Evolutionary conservation across 140 eudicot species (phyloP).

Genomic region (Bidens hawaiensis): DNA sequence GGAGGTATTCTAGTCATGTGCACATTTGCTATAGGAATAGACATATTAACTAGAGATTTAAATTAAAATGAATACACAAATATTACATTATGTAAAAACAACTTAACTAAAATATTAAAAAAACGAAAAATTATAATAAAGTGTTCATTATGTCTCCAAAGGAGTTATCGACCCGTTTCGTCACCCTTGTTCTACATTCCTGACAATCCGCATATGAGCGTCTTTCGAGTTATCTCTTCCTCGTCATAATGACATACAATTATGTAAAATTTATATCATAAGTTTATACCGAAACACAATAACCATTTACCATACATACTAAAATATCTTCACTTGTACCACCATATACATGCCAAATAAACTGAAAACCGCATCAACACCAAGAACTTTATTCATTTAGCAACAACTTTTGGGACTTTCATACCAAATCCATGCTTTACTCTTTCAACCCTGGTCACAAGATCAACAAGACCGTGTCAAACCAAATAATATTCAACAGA

Average conservation of each 20-base stretch:
- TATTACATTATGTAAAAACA: too few species aligned
- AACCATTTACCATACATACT: slow-evolving; percentile 6
- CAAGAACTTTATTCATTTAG: slow-evolving; percentile 21
- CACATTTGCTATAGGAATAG: too few species aligned
- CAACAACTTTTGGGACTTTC: slow-evolving; percentile 51
- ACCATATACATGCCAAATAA: background rate
- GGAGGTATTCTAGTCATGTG: too few species aligned
- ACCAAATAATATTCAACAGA: background rate
- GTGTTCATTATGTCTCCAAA: too few species aligned
- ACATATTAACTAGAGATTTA: too few species aligned
- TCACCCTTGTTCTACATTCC: too few species aligned
- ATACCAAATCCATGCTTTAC: slow-evolving; percentile 79
- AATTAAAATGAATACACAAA: too few species aligned
- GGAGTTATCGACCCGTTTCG: too few species aligned
- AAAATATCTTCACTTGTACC: slow-evolving; percentile 15
- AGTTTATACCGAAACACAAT: slow-evolving; percentile 7
- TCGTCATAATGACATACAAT: background rate
- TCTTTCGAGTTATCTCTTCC: too few species aligned
- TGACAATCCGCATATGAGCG: too few species aligned
- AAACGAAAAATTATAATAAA: too few species aligned
- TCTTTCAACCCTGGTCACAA: slow-evolving; percentile 61
- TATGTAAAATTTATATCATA: slow-evolving; percentile 7
- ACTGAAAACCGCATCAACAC: slow-evolving; percentile 9
- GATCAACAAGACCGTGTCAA: slow-evolving; percentile 2
- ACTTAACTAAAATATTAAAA: too few species aligned